Base-by-base conservation (phyloP, 2,329 filamentous ascomycete genomes). In the Ceratocystiopsis sp. region DNA sequence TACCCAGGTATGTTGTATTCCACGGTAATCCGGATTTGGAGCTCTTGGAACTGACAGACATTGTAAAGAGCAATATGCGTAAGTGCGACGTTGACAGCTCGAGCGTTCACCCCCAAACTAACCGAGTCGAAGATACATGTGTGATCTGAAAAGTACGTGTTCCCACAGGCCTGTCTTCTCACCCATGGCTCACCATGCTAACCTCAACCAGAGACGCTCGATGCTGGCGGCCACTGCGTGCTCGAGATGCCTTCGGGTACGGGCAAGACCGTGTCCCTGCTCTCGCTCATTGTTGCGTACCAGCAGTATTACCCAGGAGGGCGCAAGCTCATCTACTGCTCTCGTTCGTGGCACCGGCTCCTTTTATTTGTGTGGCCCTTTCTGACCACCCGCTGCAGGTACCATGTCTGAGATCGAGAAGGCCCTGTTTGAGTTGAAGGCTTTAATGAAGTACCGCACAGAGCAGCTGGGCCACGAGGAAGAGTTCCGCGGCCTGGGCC, bases 391-490 rank as follows among this genome's bases (percentile, higher is more conserved):
- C 2, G 10, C 25, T 29, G 4, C 40, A 77, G 73, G 73, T 65
- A 98, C 91, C 45, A 98, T 98, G 87, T 98, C 91, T 35, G 91
- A 98, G 65, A 98, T 98, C 55, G 91, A 98, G 59, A 98, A 98
- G 63, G 91, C 93, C 0, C 63, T 98, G 42, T 84, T 84, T 11
- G 91, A 98, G 61, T 60, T 98, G 53, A 86, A 91, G 59, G 79
- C 78, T 19, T 64, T 98, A 42, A 98, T 98, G 87, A 93, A 93
- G 57, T 96, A 94, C 56, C 81, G 91, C 15, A 68, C 84, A 7
- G 74, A 94, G 49, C 77, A 95, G 59, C 72, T 98, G n/a, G 91
- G 91, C 1, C 70, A 80, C 46, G 80, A 81, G 49, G 91, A 98
- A 60, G 89, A 98, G 16, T 98, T 98, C 52, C 74, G 91, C 41